Conservation (phyloP, 345 rosid genomes). For the Lepidium sativum region DNA sequence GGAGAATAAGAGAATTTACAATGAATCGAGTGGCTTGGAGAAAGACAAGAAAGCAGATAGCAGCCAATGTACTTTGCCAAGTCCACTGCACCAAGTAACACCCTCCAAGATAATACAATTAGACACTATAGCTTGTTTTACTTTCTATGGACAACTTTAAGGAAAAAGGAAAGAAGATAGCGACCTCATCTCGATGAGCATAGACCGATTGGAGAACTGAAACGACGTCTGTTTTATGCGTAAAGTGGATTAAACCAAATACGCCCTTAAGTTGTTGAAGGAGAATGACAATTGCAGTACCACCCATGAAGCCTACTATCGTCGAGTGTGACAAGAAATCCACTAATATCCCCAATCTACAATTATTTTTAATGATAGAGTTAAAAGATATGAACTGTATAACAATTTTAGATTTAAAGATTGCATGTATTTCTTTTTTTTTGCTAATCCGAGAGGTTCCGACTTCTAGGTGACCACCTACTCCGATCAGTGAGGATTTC, state of each 20-base stretch:
- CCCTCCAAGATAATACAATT: constrained; percentile 15
- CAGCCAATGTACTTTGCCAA: constrained; percentile 71
- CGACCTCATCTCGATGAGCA: constrained; percentile 47
- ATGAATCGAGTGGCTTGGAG: constrained; percentile 58
- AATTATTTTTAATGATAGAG: too few species aligned
- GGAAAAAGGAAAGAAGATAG: background rate
- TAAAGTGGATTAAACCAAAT: constrained; percentile 63
- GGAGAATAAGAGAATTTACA: constrained; percentile 31
- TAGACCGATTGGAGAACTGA: constrained; percentile 52
- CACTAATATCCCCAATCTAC: constrained; percentile 73
- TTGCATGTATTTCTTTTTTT: background rate
- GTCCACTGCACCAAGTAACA: constrained; percentile 46
- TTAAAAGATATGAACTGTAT: too few species aligned
- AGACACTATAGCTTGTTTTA: background rate
- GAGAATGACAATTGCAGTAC: constrained; percentile 66
- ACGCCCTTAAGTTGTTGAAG: constrained; percentile 81
- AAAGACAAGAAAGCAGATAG: constrained; percentile 51
- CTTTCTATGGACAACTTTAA: background rate
- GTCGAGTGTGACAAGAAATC: constrained; percentile 91
- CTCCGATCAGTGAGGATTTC: too few species aligned
- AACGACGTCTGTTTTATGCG: constrained; percentile 60
- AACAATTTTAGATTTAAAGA: too few species aligned
- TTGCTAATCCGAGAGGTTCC: too few species aligned
- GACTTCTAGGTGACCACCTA: too few species aligned
- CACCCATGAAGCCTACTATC: constrained; percentile 89